phyloP scores from a whole-genome alignment of 164 flowering plant genomes.

The Sextonia rubra region DNA sequence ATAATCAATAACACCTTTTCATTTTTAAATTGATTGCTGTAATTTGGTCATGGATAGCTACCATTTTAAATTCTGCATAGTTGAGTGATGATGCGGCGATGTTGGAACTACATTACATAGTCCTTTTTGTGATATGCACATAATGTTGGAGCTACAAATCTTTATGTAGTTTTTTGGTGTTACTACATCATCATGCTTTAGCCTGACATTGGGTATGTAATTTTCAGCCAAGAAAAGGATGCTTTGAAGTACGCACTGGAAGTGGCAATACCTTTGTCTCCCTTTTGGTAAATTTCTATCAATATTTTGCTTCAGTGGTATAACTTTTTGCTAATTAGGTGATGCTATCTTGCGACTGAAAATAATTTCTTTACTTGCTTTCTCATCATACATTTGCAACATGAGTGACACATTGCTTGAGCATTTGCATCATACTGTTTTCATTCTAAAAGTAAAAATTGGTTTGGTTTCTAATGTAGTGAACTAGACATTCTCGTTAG shows the following conservation, averaged over 20 bases:
- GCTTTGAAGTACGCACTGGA: constrained; percentile 77
- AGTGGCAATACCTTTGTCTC: constrained; percentile 61
- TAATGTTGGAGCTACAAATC: background rate
- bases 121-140: background rate
- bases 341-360: no score
- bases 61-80: background rate
- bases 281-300: constrained; percentile 47
- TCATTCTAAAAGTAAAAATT: no score
- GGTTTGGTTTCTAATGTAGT: no score
- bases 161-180: background rate
- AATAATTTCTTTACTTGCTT: no score
- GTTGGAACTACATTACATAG: background rate
- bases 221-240: constrained; percentile 81
- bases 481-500: no score
- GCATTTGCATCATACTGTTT: no score
- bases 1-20: no score
- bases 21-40: background rate
- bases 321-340: no score
- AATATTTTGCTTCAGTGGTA: no score
- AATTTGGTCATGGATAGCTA: background rate
- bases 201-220: background rate
- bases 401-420: no score
- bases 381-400: no score
- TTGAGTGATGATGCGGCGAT: background rate
- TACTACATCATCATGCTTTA: background rate